phyloP scores from a whole-genome alignment of 2,329 filamentous ascomycete species.

The Aspergillus carbonarius region DNA sequence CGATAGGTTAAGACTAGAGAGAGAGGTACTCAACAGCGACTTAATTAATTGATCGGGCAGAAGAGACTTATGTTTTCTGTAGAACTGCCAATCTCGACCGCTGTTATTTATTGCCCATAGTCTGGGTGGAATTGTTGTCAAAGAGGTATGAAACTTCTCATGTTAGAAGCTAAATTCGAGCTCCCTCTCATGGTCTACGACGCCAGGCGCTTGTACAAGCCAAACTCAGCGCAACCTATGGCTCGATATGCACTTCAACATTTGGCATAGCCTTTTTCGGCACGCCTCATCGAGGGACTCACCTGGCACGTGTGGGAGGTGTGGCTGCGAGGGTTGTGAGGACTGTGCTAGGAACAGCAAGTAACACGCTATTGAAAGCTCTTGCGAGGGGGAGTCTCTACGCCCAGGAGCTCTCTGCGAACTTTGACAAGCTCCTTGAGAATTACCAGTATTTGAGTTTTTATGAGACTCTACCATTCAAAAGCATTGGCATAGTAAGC shows the following conservation, averaged over 20 bases:
- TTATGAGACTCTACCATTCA: constrained; percentile 16
- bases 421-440: constrained; percentile 14
- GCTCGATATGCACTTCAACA: constrained; percentile 17
- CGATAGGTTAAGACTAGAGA: constrained; percentile 14
- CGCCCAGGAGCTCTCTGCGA: constrained; percentile 12
- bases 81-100: constrained; percentile 16
- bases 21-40: constrained; percentile 7
- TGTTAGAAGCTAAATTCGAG: not conserved
- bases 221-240: constrained; percentile 15
- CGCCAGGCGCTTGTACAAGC: constrained; percentile 17
- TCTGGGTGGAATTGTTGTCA: constrained; percentile 31
- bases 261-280: constrained; percentile 26
- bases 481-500: constrained; percentile 15
- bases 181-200: not conserved
- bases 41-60: not conserved
- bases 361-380: constrained; percentile 23
- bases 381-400: constrained; percentile 21
- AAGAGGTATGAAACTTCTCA: constrained; percentile 18
- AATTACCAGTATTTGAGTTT: constrained; percentile 16
- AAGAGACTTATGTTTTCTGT: not conserved
- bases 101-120: constrained; percentile 30
- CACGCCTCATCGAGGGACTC: constrained; percentile 25
- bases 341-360: constrained; percentile 14
- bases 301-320: constrained; percentile 17
- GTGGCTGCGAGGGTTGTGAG: constrained; percentile 20